These are phyloP conservation scores for Suillus placidus DNA, from an alignment of 768 basidiomycete genomes.

Conservation along the genomic window DNA sequence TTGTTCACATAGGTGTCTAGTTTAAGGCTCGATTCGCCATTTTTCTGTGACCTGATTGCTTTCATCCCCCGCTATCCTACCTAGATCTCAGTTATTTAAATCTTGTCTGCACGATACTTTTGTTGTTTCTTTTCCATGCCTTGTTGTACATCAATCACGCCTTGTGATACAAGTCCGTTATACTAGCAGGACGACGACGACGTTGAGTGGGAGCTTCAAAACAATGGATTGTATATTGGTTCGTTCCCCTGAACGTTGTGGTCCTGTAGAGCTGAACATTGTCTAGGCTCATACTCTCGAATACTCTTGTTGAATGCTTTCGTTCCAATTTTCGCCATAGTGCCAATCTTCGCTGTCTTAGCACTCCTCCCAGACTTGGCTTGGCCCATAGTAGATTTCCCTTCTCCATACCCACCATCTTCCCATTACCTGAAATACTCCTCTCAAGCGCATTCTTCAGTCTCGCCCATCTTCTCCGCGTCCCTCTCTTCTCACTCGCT, in stretches of 20 bases:
- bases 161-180: too few species aligned
- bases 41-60: too few species aligned
- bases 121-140: too few species aligned
- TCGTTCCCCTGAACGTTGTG: conserved; percentile 23
- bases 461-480: conserved; percentile 32
- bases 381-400: conserved; percentile 43
- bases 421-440: conserved; percentile 67
- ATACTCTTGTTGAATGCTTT: conserved; percentile 59
- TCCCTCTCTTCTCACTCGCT: conserved; percentile 38
- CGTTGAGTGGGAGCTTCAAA: conserved; percentile 48
- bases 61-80: too few species aligned
- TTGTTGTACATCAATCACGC: too few species aligned
- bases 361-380: conserved; percentile 51
- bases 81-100: too few species aligned
- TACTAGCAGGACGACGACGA: conserved; percentile 51
- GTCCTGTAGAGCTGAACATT: too few species aligned
- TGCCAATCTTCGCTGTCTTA: conserved; percentile 53
- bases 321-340: conserved; percentile 55
- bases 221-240: conserved; percentile 55
- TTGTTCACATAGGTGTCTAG: too few species aligned
- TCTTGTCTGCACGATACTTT: too few species aligned
- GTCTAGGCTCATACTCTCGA: conserved; percentile 62
- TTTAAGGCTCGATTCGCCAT: too few species aligned
- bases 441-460: conserved; percentile 58
- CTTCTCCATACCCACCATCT: conserved; percentile 47